These are phyloP conservation scores for Aspergillus fructus DNA, from an alignment of 2,329 filamentous ascomycete species.

Conservation along the genomic window DNA sequence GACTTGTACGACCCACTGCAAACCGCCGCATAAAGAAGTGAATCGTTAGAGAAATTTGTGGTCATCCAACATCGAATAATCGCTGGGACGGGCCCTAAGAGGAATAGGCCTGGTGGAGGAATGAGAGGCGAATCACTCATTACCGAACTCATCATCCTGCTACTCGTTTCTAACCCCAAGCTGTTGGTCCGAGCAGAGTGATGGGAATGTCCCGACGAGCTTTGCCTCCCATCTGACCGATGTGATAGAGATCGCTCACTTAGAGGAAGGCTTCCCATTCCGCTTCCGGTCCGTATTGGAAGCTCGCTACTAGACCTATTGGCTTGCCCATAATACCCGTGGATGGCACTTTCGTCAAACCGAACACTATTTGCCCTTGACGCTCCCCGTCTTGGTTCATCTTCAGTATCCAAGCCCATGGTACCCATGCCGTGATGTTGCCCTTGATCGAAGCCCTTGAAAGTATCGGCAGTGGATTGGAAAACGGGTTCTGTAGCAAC, in stretches of 20 bases:
- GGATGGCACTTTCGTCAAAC: constrained; percentile 93
- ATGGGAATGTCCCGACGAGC: constrained; percentile 80
- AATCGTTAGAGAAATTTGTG: constrained; percentile 82
- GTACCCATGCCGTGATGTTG: constrained; percentile 77
- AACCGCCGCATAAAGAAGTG: constrained; percentile 84
- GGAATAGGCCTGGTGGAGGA: constrained; percentile 79
- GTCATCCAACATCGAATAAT: constrained; percentile 97
- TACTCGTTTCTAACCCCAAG: constrained; percentile 72
- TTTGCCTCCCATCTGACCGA: constrained; percentile 93
- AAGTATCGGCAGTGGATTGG: constrained; percentile 77
- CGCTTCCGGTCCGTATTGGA: constrained; percentile 73
- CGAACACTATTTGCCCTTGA: constrained; percentile 96
- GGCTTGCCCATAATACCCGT: constrained; percentile 82
- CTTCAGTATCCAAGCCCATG: constrained; percentile 81
- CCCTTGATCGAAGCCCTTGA: constrained; percentile 83
- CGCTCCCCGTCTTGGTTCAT: constrained; percentile 79
- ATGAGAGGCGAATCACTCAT: constrained; percentile 70
- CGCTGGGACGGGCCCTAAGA: constrained; percentile 84
- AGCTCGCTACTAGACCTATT: constrained; percentile 83
- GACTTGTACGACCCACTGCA: constrained; percentile 91
- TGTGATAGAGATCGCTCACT: constrained; percentile 90
- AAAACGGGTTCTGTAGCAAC: constrained; percentile 67
- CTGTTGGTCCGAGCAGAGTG: constrained; percentile 83
- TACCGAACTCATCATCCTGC: constrained; percentile 62
- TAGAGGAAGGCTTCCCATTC: constrained; percentile 74